A percentile compares a stretch with the other conserved stretches of the same genome.
Conservation (phyloP, 2,329 filamentous ascomycete species). For the Nemania bipapillata region DNA sequence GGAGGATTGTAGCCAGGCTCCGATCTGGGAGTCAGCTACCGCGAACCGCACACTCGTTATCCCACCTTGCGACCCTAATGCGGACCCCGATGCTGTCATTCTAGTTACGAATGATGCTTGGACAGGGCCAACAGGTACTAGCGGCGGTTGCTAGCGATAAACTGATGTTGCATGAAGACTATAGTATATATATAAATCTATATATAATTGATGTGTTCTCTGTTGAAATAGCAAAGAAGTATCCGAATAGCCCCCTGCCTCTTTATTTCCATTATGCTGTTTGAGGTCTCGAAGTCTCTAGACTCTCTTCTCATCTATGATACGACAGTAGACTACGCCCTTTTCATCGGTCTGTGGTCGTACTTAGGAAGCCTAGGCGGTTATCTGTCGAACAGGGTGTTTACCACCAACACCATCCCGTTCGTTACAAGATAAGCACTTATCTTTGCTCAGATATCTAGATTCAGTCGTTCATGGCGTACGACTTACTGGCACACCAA, state of each 20-base stretch:
- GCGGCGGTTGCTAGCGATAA: slow-evolving; percentile 40
- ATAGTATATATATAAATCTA: background rate
- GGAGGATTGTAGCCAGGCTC: slow-evolving; percentile 57
- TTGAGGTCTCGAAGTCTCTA: no score
- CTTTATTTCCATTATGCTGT: background rate
- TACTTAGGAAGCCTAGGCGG: no score
- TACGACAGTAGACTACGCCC: no score
- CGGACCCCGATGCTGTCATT: slow-evolving; percentile 40
- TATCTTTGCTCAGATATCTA: no score
- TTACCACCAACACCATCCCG: no score
- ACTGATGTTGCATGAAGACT: background rate
- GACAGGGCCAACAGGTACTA: slow-evolving; percentile 50
- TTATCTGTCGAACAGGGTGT: no score
- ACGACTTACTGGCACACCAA: no score
- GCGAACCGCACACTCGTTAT: slow-evolving; percentile 57
- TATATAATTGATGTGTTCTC: background rate
- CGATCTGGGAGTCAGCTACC: slow-evolving; percentile 56
- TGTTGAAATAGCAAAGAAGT: background rate
- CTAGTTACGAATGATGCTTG: slow-evolving; percentile 55
- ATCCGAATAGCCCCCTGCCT: background rate
- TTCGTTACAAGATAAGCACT: no score
- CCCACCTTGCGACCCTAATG: slow-evolving; percentile 51
- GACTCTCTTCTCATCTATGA: no score
- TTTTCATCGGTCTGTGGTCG: no score
- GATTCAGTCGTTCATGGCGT: no score